These are phyloP conservation scores for Aquilaria malaccensis DNA, from an alignment of 345 rosid species.

Conservation along the genomic window DNA sequence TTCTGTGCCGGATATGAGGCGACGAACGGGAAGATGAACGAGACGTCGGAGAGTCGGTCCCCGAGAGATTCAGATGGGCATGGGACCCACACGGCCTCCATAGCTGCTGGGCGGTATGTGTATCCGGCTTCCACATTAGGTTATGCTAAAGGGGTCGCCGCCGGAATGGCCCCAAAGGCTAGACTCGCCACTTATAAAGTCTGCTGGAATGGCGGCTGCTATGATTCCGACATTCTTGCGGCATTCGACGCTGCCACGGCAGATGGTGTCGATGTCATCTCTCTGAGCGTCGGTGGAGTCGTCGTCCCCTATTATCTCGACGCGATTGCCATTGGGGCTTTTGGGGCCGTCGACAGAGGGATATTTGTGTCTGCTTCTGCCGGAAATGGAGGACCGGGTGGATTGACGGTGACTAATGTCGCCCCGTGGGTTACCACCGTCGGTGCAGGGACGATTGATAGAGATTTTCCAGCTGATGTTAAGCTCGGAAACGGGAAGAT, in stretches of 20 bases:
- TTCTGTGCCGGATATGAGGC: conserved; percentile 85
- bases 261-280: conserved; percentile 83
- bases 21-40: conserved; percentile 62
- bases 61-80: conserved; percentile 90
- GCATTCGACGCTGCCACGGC: conserved; percentile 80
- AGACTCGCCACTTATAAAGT: conserved; percentile 84
- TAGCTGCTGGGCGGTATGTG: conserved; percentile 71
- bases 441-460: conserved; percentile 82
- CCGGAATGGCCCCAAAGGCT: conserved; percentile 95
- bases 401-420: conserved; percentile 69
- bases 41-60: conserved; percentile 59
- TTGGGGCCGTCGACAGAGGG: conserved; percentile 65
- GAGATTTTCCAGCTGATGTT: conserved; percentile 79
- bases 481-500: conserved; percentile 59
- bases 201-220: conserved; percentile 93
- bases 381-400: conserved; percentile 93
- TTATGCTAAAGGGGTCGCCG: conserved; percentile 77
- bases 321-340: conserved; percentile 88
- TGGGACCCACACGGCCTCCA: conserved; percentile 88
- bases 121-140: conserved; percentile 78
- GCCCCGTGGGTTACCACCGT: conserved; percentile 85
- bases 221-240: conserved; percentile 83
- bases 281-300: conserved; percentile 83
- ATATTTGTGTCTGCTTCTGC: conserved; percentile 85
- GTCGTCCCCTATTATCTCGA: conserved; percentile 88